Evolutionary conservation across 2,329 filamentous ascomycete species (phyloP).

Genomic region (Orbilia brochopaga): DNA sequence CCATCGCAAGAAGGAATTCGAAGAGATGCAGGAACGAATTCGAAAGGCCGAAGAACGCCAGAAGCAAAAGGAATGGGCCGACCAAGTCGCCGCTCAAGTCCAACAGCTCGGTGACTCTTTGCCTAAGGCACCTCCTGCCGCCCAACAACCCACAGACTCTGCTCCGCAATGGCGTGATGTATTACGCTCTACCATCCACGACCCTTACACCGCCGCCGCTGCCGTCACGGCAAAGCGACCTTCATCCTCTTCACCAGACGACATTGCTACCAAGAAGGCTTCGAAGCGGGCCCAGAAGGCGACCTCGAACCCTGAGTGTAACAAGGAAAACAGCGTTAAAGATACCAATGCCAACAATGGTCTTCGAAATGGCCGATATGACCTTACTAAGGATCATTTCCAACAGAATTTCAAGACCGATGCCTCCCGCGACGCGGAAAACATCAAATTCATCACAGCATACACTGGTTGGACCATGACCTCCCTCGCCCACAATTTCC

Average conservation of each 20-base stretch:
- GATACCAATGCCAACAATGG: neutral
- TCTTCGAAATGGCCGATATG: neutral
- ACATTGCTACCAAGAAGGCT: neutral
- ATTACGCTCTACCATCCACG: neutral
- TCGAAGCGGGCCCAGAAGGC: neutral
- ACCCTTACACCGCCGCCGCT: neutral
- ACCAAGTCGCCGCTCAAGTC: conserved; percentile 12
- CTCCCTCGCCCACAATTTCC: conserved; percentile 7
- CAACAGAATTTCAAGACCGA: conserved; percentile 44
- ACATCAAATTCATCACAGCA: conserved; percentile 23
- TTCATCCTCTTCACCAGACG: conserved; percentile 4
- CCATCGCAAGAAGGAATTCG: conserved; percentile 12
- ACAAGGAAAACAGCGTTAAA: conserved; percentile 1
- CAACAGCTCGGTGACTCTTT: conserved; percentile 11
- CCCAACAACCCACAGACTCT: neutral
- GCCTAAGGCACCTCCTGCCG: neutral
- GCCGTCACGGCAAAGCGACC: neutral
- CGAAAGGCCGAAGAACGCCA: neutral
- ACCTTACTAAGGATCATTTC: conserved; percentile 34
- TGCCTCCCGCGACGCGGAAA: conserved; percentile 30
- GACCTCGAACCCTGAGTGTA: neutral
- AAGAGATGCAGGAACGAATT: conserved; percentile 6
- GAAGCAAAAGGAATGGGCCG: conserved; percentile 12
- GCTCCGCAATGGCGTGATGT: conserved; percentile 15
- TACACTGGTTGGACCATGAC: conserved; percentile 24